Base-by-base conservation (phyloP, 441 rosid species). In the Erysimum cheiri region DNA sequence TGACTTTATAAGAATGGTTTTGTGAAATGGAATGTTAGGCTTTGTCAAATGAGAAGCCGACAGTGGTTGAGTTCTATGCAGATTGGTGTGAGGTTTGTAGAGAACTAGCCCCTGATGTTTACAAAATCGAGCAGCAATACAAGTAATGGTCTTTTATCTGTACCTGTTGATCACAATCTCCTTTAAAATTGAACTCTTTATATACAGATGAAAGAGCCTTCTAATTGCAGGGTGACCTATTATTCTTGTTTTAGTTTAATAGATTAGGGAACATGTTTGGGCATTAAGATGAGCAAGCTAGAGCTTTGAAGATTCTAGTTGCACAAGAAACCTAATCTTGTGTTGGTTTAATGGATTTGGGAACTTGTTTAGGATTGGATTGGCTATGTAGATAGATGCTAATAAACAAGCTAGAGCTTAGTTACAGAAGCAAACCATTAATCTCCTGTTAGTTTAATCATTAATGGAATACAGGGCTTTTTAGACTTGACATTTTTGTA, bases 51-150 rank as follows among this genome's bases (percentile, higher is more conserved):
- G 97, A 96, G 77, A 94, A 84, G 84, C 96, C 98, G 1, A 93
- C 98, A 0, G 98, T 91, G 15, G 90, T 94, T 50, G 98, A 94
- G 80, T 91, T 94, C 70, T 94, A 91, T 60, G 98, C 98, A 13
- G 96, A 94, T 80, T 94, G 98, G 98, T 91, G 98, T 64, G 96
- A 94, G 81, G 97, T 91, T 58, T 94, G 98, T 63, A 71, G 96
- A 52, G 97, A 94, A 80, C 75, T 94, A 67, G 97, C 98, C 10
- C 97, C 97, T n/a, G 98, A 88, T 81, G 84, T 94, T 37, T 94
- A 86, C 87, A 88, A 88, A 85, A 86, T 89, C 26, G 96, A 94
- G 81, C 96, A 94, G 78, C 90, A 85, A 68, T 91, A 83, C 92
- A 91, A 86, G 97, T 94, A 86, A 50, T 54, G 6, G 1, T 55